Evolutionary conservation across 345 rosid species (phyloP).

Genomic region (Sisymbrium irio): DNA sequence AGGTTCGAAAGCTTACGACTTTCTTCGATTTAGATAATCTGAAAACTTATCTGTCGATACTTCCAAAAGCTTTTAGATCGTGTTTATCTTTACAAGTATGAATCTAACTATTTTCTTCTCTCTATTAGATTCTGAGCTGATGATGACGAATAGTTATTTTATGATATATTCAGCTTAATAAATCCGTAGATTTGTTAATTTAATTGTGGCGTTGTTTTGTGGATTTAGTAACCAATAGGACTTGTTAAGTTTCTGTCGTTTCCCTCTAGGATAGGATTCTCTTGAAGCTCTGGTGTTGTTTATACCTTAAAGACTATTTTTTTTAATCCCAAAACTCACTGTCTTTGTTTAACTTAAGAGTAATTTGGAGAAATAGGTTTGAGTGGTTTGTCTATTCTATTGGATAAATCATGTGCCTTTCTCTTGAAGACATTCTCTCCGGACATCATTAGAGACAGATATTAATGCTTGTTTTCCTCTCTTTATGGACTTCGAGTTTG

Average conservation of each 20-base stretch:
- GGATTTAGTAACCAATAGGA: not conserved
- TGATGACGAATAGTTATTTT: conserved; percentile 14
- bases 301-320: not conserved
- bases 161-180: not conserved
- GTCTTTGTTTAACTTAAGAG: not conserved
- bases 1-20: not conserved
- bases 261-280: not conserved
- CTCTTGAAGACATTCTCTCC: conserved; percentile 9
- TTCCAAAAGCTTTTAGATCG: conserved; percentile 16
- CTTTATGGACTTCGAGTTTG: conserved; percentile 34
- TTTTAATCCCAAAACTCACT: not conserved
- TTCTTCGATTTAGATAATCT: not conserved
- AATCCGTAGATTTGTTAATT: not conserved
- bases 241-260: not conserved
- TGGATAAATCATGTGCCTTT: conserved; percentile 23
- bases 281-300: not conserved
- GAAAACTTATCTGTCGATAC: not conserved
- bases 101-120: not conserved
- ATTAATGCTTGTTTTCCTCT: conserved; percentile 34
- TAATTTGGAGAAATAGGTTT: conserved; percentile 19
- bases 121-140: conserved; percentile 2
- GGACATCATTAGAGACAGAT: conserved; percentile 12
- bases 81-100: not conserved
- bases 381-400: conserved; percentile 20
- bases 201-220: no score